phyloP scores from a whole-genome alignment of 805 yeast species.

The Wickerhamiella galacta region DNA sequence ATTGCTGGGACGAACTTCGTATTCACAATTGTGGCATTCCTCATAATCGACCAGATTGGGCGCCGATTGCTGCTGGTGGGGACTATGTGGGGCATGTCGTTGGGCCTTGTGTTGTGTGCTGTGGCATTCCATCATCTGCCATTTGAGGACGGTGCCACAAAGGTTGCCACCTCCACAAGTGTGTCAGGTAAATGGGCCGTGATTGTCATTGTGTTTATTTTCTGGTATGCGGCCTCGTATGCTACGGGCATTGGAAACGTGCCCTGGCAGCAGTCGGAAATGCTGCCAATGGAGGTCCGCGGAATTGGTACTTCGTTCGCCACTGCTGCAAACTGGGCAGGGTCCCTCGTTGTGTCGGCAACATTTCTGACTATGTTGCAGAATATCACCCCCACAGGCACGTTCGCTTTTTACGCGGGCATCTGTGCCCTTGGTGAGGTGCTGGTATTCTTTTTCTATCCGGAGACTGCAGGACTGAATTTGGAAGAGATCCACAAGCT shows the following conservation, averaged over 20 bases:
- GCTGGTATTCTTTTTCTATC: constrained; percentile 70
- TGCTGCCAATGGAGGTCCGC: constrained; percentile 86
- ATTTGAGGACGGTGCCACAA: constrained; percentile 30
- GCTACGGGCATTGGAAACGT: constrained; percentile 94
- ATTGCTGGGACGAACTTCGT: constrained; percentile 90
- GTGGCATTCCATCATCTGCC: constrained; percentile 81
- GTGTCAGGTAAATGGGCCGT: constrained; percentile 50
- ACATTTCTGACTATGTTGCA: constrained; percentile 89
- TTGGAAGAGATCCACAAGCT: constrained; percentile 81
- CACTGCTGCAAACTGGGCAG: constrained; percentile 90
- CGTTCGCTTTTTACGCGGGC: constrained; percentile 80
- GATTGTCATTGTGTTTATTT: constrained; percentile 71
- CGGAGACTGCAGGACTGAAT: constrained; percentile 80
- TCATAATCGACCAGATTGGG: constrained; percentile 75
- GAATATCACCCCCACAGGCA: constrained; percentile 87
- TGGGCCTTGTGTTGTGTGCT: constrained; percentile 62
- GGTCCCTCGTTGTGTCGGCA: constrained; percentile 77
- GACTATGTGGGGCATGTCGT: constrained; percentile 76
- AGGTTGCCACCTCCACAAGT: constrained; percentile 20
- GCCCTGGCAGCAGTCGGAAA: constrained; percentile 96
- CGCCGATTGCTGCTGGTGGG: constrained; percentile 64
- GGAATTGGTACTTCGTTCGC: constrained; percentile 85
- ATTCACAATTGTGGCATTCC: constrained; percentile 71
- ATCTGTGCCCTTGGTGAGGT: constrained; percentile 55
- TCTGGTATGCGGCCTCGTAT: constrained; percentile 72